Evolutionary conservation across 257 asterid genomes (phyloP), one percentile per base, ranked within the genome.

Genomic region (Leonotis leonurus): DNA sequence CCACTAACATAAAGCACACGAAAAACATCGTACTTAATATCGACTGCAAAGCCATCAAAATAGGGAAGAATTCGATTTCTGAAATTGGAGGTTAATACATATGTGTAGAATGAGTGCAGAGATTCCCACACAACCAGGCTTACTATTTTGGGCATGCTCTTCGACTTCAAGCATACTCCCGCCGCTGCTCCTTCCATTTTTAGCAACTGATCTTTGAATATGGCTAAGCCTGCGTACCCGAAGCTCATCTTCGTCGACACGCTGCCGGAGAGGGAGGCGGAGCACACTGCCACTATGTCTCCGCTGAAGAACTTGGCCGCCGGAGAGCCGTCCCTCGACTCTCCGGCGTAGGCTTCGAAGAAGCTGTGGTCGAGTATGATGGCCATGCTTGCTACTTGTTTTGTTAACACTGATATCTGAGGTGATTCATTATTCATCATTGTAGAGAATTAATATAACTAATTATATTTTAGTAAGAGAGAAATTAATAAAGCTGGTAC

Each of bases 251-350:
- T 35, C 1, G 35, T n/a, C 7, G 49, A 46, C 5, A 41, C 24
- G 18, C 12, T 6, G 52, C 68, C 48, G 7, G 81, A 75, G 27
- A 70, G 44, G 46, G 74, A 61, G 61, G 75, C 75, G 0, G 89
- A 68, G 36, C 56, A 68, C 59, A 86, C 26, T 32, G 80, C 69
- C 21, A 86, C 56, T 5, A 78, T 60, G 69, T 83, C 91, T 11
- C 91, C 95, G 5, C 64, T 64, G 77, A 70, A 77, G 68, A 86
- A 83, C 21, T 77, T 83, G 0, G 87, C 95, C 0, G 89, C 87
- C 24, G 81, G 83, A 2, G 70, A 71, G 24, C 83, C 89, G 32
- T 79, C 78, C 49, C 71, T 72, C 4, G 95, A 78, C 46, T 83
- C 83, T 18, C 89, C 95, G 3, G 83, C 73, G 62, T 74, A 83